These are phyloP conservation scores for Cymodocea nodosa DNA, from an alignment of 116 monocot species.

Conservation along the genomic window DNA sequence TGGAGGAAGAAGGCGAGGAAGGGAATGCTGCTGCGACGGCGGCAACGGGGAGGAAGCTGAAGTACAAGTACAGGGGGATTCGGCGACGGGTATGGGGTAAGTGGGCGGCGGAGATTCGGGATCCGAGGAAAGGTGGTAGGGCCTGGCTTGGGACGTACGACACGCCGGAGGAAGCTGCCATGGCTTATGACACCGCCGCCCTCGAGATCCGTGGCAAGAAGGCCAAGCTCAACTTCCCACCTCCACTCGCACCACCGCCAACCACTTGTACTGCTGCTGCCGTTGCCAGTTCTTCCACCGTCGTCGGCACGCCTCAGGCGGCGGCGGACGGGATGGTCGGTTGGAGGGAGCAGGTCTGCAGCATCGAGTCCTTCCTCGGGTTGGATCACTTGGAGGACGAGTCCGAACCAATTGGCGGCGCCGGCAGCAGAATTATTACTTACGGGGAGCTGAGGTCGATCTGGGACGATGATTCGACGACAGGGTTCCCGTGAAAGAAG, in stretches of 20 bases:
- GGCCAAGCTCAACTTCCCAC: constrained; percentile 72
- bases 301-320: too few species aligned
- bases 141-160: too few species aligned
- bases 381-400: constrained; percentile 1
- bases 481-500: neutral
- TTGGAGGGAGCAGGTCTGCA: constrained; percentile 1
- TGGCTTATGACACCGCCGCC: constrained; percentile 57
- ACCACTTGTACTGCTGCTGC: neutral
- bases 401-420: neutral
- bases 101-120: too few species aligned
- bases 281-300: neutral
- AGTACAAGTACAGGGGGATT: too few species aligned
- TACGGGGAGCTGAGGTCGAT: neutral
- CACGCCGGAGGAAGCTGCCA: too few species aligned
- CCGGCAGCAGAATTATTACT: too few species aligned
- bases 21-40: too few species aligned
- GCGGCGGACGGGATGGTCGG: neutral
- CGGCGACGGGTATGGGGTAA: too few species aligned
- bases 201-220: constrained; percentile 59
- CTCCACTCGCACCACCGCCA: neutral
- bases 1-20: too few species aligned
- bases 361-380: constrained; percentile 5
- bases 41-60: too few species aligned
- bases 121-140: too few species aligned
- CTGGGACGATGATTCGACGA: neutral